Percentiles rank a stretch among this genome's conserved stretches.
phyloP scores from a whole-genome alignment of 2,329 filamentous ascomycete genomes.

The Lachnellula hyalina region DNA sequence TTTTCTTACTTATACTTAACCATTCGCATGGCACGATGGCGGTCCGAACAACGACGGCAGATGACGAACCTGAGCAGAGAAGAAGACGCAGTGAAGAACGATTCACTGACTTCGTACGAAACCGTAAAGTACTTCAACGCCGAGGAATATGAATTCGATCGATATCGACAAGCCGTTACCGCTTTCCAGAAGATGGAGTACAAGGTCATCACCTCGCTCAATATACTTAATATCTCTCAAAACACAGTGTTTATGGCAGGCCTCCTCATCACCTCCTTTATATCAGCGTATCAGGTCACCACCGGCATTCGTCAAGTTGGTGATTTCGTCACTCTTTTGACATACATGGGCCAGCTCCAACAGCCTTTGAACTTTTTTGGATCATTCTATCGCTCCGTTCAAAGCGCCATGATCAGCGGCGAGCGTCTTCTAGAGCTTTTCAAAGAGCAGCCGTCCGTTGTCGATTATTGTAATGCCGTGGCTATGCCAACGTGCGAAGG shows the following conservation, averaged over 20 bases:
- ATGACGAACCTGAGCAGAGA: conserved; percentile 95
- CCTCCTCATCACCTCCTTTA: conserved; percentile 64
- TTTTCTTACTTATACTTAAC: conserved; percentile 97
- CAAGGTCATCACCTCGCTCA: conserved; percentile 69
- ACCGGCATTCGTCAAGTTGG: conserved; percentile 60
- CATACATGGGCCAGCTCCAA: conserved; percentile 75
- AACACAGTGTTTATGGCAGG: conserved; percentile 76
- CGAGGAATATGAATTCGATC: conserved; percentile 70
- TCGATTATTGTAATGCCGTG: conserved; percentile 64
- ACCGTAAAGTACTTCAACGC: conserved; percentile 90
- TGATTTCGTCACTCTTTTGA: conserved; percentile 67
- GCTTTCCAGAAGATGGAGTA: conserved; percentile 71
- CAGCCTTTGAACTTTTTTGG: conserved; percentile 83
- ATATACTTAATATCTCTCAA: conserved; percentile 76
- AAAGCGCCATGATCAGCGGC: conserved; percentile 95
- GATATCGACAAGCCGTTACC: conserved; percentile 65
- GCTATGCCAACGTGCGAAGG: conserved; percentile 66
- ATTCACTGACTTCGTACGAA: conserved; percentile 98
- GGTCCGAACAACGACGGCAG: conserved; percentile 81
- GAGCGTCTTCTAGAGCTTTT: conserved; percentile 93
- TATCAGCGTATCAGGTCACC: conserved; percentile 73
- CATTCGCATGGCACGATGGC: conserved; percentile 89
- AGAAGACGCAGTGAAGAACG: conserved; percentile 96
- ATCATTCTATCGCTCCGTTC: conserved; percentile 92
- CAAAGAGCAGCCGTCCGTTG: conserved; percentile 89